Percentiles rank a stretch among this genome's conserved stretches.
These are phyloP conservation scores for Neonectria neomacrospora DNA, from an alignment of 2,329 filamentous ascomycete species.

Conservation along the genomic window DNA sequence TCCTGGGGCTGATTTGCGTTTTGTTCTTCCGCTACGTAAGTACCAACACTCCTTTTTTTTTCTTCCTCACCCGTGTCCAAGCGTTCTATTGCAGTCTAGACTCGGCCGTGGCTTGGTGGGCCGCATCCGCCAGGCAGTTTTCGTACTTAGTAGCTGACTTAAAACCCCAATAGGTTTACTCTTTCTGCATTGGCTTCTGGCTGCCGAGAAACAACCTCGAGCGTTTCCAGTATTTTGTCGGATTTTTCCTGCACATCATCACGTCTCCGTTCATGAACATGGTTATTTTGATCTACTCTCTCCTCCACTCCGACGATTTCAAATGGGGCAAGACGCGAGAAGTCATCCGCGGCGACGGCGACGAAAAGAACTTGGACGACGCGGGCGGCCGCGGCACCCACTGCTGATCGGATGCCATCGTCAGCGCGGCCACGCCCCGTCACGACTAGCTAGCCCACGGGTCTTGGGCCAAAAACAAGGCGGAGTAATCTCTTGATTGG, in stretches of 20 bases:
- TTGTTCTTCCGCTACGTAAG: slow-evolving; percentile 55
- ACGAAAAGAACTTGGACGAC: slow-evolving; percentile 43
- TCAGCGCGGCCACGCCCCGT: too few relatives aligned
- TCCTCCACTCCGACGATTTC: slow-evolving; percentile 57
- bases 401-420: slow-evolving; percentile 14
- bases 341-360: slow-evolving; percentile 45
- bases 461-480: background rate
- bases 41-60: slow-evolving; percentile 19
- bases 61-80: background rate
- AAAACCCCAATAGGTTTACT: slow-evolving; percentile 49
- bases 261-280: slow-evolving; percentile 57
- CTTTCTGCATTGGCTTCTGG: slow-evolving; percentile 56
- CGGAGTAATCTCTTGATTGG: slow-evolving; percentile 12
- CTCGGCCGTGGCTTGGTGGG: slow-evolving; percentile 18
- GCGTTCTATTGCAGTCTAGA: slow-evolving; percentile 19
- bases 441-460: background rate
- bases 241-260: slow-evolving; percentile 51
- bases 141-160: slow-evolving; percentile 26
- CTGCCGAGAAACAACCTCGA: slow-evolving; percentile 53
- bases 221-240: slow-evolving; percentile 52
- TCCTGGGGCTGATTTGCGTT: slow-evolving; percentile 52
- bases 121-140: slow-evolving; percentile 1
- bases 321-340: slow-evolving; percentile 59
- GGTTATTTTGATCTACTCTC: slow-evolving; percentile 54
- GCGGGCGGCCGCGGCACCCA: slow-evolving; percentile 41